Evolutionary conservation across 208 protist species (phyloP).

Genomic region (Trypanosoma rangeli): DNA sequence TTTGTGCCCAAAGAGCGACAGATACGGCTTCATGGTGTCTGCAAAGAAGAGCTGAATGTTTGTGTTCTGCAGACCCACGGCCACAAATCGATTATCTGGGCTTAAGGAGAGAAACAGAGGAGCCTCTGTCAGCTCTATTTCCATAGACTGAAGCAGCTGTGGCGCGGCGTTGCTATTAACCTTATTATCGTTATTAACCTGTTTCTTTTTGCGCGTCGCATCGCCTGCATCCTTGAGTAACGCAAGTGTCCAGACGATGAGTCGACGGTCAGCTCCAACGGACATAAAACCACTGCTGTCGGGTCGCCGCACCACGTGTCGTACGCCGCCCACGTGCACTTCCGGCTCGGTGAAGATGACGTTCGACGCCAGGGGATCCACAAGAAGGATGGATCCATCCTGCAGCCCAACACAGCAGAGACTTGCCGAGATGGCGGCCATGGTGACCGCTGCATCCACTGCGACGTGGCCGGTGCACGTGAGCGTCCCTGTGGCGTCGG

Average conservation of each 20-base stretch:
- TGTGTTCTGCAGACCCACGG: conserved; percentile 95
- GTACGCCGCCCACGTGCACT: conserved; percentile 84
- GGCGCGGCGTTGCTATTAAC: conserved; percentile 19
- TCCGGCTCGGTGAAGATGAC: conserved; percentile 87
- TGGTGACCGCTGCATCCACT: conserved; percentile 39
- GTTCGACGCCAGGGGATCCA: conserved; percentile 59
- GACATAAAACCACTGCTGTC: conserved; percentile 75
- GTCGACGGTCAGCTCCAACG: conserved; percentile 78
- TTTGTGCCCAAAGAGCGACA: conserved; percentile 99
- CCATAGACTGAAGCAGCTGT: conserved; percentile 65
- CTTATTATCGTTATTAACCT: conserved; percentile 2
- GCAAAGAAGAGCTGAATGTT: conserved; percentile 98
- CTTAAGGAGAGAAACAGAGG: conserved; percentile 88
- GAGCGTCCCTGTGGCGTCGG: conserved; percentile 54
- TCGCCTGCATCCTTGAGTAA: conserved; percentile 33
- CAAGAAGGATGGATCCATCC: conserved; percentile 69
- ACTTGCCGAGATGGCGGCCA: conserved; percentile 62
- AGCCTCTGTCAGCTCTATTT: conserved; percentile 94
- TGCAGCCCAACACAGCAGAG: conserved; percentile 74
- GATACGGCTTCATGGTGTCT: conserved; percentile 97
- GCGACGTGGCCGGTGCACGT: conserved; percentile 53
- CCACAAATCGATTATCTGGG: conserved; percentile 87
- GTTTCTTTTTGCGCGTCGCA: not conserved
- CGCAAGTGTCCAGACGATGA: conserved; percentile 80
- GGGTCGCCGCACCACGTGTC: conserved; percentile 44